A percentile compares a stretch with the other conserved stretches of the same genome.
phyloP scores from a whole-genome alignment of 2,329 filamentous ascomycete species.

The Tolypocladium sp. region DNA sequence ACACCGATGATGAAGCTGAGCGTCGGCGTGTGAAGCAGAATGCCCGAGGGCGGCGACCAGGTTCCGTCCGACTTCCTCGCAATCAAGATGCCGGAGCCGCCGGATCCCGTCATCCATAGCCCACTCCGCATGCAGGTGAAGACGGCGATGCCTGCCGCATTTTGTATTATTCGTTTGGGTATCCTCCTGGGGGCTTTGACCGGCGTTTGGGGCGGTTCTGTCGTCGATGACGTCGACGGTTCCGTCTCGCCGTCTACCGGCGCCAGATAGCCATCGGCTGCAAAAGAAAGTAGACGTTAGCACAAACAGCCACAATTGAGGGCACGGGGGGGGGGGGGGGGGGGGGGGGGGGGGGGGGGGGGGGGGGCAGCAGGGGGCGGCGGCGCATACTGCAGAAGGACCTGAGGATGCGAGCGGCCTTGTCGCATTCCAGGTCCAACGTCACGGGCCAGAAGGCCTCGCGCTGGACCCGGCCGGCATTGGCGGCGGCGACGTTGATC shows the following conservation, averaged over 20 bases:
- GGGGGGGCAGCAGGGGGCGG: not conserved
- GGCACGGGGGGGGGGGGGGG: not conserved
- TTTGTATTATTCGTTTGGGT: slow-evolving; percentile 73
- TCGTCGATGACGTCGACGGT: slow-evolving; percentile 14
- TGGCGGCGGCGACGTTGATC: slow-evolving; percentile 25
- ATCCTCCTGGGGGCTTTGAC: slow-evolving; percentile 67
- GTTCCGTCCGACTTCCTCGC: slow-evolving; percentile 76
- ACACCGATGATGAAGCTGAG: slow-evolving; percentile 86
- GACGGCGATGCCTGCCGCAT: slow-evolving; percentile 83
- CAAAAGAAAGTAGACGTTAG: slow-evolving; percentile 1
- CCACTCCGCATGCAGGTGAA: slow-evolving; percentile 95
- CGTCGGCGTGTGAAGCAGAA: slow-evolving; percentile 81
- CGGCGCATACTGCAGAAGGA: slow-evolving; percentile 70
- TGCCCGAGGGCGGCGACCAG: slow-evolving; percentile 87
- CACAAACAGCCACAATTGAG: not conserved
- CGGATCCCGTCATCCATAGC: slow-evolving; percentile 83
- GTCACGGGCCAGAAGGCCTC: slow-evolving; percentile 82
- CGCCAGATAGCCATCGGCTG: slow-evolving; percentile 48
- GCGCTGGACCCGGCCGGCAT: slow-evolving; percentile 21
- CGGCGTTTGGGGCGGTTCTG: slow-evolving; percentile 36
- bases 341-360: not conserved
- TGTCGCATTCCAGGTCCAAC: slow-evolving; percentile 83
- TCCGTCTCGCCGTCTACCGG: slow-evolving; percentile 21
- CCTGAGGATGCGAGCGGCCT: slow-evolving; percentile 79
- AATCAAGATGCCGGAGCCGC: slow-evolving; percentile 80